A percentile compares a stretch with the other conserved stretches of the same genome.
These are phyloP conservation scores for Edaphochlamys debaryana DNA, from an alignment of 139 green algal genomes.

Conservation along the genomic window DNA sequence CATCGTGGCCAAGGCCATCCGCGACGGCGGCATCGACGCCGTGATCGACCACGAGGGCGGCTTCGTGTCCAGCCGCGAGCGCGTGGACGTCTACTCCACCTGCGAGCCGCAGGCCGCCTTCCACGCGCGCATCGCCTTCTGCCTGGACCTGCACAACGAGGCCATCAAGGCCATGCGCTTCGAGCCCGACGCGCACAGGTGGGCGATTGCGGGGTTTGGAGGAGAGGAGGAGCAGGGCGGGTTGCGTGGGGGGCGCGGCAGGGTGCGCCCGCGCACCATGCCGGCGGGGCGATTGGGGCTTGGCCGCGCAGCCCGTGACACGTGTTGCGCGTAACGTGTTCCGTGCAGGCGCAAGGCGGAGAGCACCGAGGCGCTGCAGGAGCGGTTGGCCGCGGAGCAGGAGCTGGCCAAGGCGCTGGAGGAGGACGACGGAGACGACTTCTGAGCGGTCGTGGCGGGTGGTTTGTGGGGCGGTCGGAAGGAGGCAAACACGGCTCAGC, in stretches of 20 bases:
- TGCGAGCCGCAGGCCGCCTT: constrained; percentile 78
- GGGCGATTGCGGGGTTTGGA: neutral
- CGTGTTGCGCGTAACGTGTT: constrained; percentile 73
- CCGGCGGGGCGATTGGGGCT: too few species aligned
- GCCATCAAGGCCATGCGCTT: constrained; percentile 71
- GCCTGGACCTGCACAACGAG: constrained; percentile 98
- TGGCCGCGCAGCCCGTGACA: too few species aligned
- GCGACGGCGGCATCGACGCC: constrained; percentile 91
- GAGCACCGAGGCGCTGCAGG: constrained; percentile 66
- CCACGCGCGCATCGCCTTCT: constrained; percentile 96
- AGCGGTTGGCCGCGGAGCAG: constrained; percentile 82
- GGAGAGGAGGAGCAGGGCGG: neutral
- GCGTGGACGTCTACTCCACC: constrained; percentile 43
- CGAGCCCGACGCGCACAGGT: constrained; percentile 54
- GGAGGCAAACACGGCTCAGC: too few species aligned
- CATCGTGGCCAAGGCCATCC: constrained; percentile 96
- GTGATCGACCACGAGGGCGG: constrained; percentile 83
- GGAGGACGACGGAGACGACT: constrained; percentile 72
- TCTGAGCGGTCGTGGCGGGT: neutral
- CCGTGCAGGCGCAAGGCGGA: constrained; percentile 63
- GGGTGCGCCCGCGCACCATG: too few species aligned
- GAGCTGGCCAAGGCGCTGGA: constrained; percentile 85
- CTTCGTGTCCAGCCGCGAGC: constrained; percentile 73
- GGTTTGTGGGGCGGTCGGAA: too few species aligned
- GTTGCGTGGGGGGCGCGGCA: neutral